phyloP scores from a whole-genome alignment of 2,329 filamentous ascomycete genomes.

The Colletotrichum incanum region DNA sequence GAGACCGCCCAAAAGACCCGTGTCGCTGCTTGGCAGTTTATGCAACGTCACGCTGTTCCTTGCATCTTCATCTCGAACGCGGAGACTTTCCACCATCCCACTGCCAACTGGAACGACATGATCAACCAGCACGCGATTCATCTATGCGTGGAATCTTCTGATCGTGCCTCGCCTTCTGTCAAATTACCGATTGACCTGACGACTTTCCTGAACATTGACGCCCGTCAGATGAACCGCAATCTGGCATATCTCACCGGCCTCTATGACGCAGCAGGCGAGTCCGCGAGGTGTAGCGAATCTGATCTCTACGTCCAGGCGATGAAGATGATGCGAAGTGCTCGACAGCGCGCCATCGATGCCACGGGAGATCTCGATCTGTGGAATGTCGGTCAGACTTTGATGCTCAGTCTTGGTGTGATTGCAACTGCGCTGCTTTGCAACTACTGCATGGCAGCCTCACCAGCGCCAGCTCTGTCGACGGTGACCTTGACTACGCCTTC shows the following conservation, averaged over 20 bases:
- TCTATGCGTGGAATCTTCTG: slow-evolving; percentile 61
- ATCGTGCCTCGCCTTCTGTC: slow-evolving; percentile 54
- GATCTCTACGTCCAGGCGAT: slow-evolving; percentile 6
- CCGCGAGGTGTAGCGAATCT: background rate
- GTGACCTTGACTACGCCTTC: slow-evolving; percentile 14
- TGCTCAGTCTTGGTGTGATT: slow-evolving; percentile 19
- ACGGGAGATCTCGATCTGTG: slow-evolving; percentile 28
- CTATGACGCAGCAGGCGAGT: slow-evolving; percentile 45
- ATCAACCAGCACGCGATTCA: slow-evolving; percentile 62
- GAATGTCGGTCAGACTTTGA: slow-evolving; percentile 10
- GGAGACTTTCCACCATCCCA: slow-evolving; percentile 55
- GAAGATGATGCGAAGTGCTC: slow-evolving; percentile 21
- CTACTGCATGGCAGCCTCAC: slow-evolving; percentile 20
- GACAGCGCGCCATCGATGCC: slow-evolving; percentile 1
- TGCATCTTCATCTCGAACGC: slow-evolving; percentile 65
- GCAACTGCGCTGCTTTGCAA: slow-evolving; percentile 23
- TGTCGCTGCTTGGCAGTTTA: slow-evolving; percentile 61
- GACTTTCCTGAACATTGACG: slow-evolving; percentile 66
- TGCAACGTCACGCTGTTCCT: slow-evolving; percentile 63
- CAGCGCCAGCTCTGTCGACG: slow-evolving; percentile 3
- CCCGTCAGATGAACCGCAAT: slow-evolving; percentile 68
- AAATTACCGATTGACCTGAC: slow-evolving; percentile 64
- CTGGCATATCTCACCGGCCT: slow-evolving; percentile 64
- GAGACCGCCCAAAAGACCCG: slow-evolving; percentile 56
- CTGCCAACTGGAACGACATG: slow-evolving; percentile 53